Evolutionary conservation across 1,284 basidiomycete genomes (phyloP).

Genomic region (Puccinia hordei): DNA sequence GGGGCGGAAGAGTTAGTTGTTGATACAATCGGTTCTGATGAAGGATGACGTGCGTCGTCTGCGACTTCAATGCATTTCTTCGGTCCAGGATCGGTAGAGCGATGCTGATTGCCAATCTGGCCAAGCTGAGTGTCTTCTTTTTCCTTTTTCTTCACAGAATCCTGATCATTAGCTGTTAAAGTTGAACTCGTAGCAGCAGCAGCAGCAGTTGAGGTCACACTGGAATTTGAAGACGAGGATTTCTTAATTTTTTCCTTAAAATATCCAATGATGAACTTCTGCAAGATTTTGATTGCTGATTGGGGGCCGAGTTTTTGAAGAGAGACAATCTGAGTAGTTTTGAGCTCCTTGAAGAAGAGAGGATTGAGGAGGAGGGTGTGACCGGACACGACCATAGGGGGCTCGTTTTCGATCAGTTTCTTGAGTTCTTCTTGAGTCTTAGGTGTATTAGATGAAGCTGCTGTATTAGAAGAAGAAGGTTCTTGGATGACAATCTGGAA

Average conservation of each 20-base stretch:
- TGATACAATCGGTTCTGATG: too few relatives aligned
- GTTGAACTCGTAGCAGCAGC: too few relatives aligned
- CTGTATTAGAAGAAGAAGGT: neutral
- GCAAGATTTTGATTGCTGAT: constrained; percentile 41
- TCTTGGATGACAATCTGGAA: constrained; percentile 29
- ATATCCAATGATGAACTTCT: constrained; percentile 40
- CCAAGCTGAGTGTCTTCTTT: too few relatives aligned
- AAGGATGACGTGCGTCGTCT: too few relatives aligned
- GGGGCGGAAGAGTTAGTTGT: too few relatives aligned
- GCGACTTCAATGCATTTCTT: too few relatives aligned
- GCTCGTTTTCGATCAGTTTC: constrained; percentile 24
- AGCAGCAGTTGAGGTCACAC: too few relatives aligned
- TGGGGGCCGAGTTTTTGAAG: constrained; percentile 32
- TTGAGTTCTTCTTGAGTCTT: constrained; percentile 20
- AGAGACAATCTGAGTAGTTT: neutral
- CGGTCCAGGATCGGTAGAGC: too few relatives aligned
- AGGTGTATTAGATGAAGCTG: neutral
- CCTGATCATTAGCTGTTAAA: neutral
- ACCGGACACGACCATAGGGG: constrained; percentile 24
- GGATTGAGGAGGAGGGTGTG: constrained; percentile 32
- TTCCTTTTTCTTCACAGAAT: too few relatives aligned
- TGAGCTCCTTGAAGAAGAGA: constrained; percentile 23
- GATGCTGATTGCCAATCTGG: too few relatives aligned
- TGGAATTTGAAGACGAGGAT: too few relatives aligned
- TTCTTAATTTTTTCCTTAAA: constrained; percentile 29